Conservation (phyloP, 2,329 filamentous ascomycete species). For the Phoma sp. region DNA sequence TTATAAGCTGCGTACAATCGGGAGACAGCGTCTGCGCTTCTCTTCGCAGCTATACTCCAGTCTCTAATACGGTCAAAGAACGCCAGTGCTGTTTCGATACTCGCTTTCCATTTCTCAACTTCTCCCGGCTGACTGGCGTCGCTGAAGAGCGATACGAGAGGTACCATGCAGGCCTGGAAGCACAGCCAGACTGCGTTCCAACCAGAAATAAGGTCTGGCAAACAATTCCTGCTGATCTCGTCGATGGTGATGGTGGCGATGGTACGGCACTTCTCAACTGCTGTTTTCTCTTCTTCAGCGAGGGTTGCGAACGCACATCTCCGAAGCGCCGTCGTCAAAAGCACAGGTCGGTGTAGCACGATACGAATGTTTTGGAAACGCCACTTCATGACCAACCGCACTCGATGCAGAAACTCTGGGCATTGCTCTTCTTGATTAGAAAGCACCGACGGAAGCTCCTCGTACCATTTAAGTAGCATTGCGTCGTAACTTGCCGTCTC, state of each 20-base stretch:
- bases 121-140: constrained; percentile 57
- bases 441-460: constrained; percentile 64
- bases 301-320: constrained; percentile 58
- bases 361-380: constrained; percentile 79
- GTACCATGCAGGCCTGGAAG: constrained; percentile 81
- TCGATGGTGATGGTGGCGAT: constrained; percentile 74
- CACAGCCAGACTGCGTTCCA: constrained; percentile 85
- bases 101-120: constrained; percentile 49
- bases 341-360: constrained; percentile 73
- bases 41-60: constrained; percentile 54
- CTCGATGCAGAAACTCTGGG: constrained; percentile 72
- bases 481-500: constrained; percentile 71
- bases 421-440: constrained; percentile 63
- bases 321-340: constrained; percentile 68
- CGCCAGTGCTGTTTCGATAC: constrained; percentile 50
- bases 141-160: constrained; percentile 75
- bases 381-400: constrained; percentile 80
- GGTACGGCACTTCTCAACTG: constrained; percentile 71
- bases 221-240: constrained; percentile 73
- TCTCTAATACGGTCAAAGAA: constrained; percentile 53
- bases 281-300: constrained; percentile 68
- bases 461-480: constrained; percentile 75
- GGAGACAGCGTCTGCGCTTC: constrained; percentile 51
- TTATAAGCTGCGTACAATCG: constrained; percentile 52
- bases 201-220: constrained; percentile 75